phyloP scores from a whole-genome alignment of 768 basidiomycete species.

The Russula foetens region DNA sequence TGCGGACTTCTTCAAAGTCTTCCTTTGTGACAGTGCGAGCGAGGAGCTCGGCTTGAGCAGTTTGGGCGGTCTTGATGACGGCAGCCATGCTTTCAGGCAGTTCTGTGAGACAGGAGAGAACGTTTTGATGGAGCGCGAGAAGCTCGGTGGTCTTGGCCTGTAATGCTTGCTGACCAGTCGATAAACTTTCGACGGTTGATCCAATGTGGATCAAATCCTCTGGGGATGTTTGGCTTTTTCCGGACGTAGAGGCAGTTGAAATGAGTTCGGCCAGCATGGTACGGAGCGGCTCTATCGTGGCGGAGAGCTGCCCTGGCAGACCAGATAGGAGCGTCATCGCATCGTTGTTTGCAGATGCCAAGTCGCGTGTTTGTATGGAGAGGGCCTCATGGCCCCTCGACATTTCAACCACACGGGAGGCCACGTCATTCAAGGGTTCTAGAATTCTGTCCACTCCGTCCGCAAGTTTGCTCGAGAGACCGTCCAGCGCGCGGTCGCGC shows the following conservation, averaged over 20 bases:
- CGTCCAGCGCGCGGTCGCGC: constrained; percentile 61
- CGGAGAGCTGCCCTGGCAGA: constrained; percentile 40
- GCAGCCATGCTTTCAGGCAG: constrained; percentile 54
- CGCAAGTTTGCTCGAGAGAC: constrained; percentile 44
- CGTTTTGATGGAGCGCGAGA: constrained; percentile 41
- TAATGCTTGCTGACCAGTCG: constrained; percentile 42
- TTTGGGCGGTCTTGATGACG: constrained; percentile 48
- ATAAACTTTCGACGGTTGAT: constrained; percentile 39
- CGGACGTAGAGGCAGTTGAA: constrained; percentile 16
- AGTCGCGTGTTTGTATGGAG: constrained; percentile 30
- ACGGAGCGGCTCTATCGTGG: constrained; percentile 38
- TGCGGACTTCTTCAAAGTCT: constrained; percentile 65
- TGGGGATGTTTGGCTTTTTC: constrained; percentile 16
- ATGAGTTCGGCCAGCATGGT: constrained; percentile 23
- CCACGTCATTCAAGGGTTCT: constrained; percentile 36
- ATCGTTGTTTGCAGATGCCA: constrained; percentile 35
- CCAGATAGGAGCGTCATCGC: constrained; percentile 35
- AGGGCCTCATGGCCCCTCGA: constrained; percentile 36
- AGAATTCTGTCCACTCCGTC: constrained; percentile 43
- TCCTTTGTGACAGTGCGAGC: constrained; percentile 49
- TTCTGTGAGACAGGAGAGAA: constrained; percentile 43
- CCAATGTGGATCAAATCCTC: constrained; percentile 38
- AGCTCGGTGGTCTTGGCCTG: constrained; percentile 42
- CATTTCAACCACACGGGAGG: constrained; percentile 34
- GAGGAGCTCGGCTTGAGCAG: constrained; percentile 52